These are phyloP conservation scores for Paxillus ammoniavirescens DNA, from an alignment of 768 basidiomycete species.

Conservation along the genomic window DNA sequence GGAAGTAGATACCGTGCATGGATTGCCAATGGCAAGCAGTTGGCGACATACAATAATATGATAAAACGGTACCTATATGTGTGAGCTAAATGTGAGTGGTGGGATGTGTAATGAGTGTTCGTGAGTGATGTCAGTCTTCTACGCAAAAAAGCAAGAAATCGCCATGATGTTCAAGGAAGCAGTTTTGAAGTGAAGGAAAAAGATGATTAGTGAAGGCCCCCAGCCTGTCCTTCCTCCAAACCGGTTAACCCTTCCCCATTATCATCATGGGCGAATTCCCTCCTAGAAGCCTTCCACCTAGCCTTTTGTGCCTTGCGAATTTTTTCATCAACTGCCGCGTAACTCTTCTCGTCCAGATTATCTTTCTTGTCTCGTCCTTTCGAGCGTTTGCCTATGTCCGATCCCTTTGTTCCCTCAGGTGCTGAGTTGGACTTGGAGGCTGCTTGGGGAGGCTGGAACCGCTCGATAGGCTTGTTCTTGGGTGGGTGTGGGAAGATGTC, in stretches of 20 bases:
- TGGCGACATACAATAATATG: slow-evolving; percentile 3
- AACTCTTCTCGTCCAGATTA: slow-evolving; percentile 22
- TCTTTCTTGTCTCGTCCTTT: slow-evolving; percentile 26
- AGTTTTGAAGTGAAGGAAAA: neutral
- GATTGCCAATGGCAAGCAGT: neutral
- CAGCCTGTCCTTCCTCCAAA: slow-evolving; percentile 1
- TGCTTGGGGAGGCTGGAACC: slow-evolving; percentile 40
- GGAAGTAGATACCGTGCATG: neutral
- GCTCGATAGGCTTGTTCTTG: slow-evolving; percentile 73
- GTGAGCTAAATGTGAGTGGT: neutral
- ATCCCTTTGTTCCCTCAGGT: slow-evolving; percentile 33
- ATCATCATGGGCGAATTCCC: slow-evolving; percentile 3
- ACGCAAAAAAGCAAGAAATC: neutral
- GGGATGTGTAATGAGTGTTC: neutral
- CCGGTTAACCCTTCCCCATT: slow-evolving; percentile 6
- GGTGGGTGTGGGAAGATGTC: slow-evolving; percentile 91
- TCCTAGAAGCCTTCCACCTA: slow-evolving; percentile 26
- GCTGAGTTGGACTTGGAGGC: slow-evolving; percentile 26
- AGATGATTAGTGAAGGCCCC: slow-evolving; percentile 3
- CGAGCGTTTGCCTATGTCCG: slow-evolving; percentile 59
- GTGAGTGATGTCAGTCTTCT: neutral
- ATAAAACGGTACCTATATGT: neutral
- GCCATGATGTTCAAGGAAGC: neutral
- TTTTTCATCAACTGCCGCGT: slow-evolving; percentile 30
- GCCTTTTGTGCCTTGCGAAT: slow-evolving; percentile 40